These are phyloP conservation scores for Sporothrix mexicana DNA, from an alignment of 2,329 filamentous ascomycete species.

Conservation along the genomic window DNA sequence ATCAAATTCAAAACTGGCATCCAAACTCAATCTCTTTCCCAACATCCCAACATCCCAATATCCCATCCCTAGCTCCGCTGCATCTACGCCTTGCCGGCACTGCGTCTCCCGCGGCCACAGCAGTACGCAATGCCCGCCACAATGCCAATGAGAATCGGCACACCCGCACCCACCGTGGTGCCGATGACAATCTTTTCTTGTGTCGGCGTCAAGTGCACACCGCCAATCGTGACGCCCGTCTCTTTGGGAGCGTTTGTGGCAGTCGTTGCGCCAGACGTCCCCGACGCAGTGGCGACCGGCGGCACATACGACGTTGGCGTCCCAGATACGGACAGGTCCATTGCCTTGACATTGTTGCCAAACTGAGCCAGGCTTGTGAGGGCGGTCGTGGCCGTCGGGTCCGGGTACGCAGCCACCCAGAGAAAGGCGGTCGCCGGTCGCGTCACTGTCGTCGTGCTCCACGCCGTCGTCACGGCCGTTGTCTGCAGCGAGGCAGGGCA, in stretches of 20 bases:
- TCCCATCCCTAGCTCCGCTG: too few relatives aligned
- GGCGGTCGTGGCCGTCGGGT: constrained; percentile 44
- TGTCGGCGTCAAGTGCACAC: constrained; percentile 2
- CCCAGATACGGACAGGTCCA: constrained; percentile 50
- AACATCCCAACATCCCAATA: too few relatives aligned
- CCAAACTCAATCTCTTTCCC: too few relatives aligned
- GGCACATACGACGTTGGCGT: constrained; percentile 50
- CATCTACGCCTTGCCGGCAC: too few relatives aligned
- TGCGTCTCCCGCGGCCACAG: too few relatives aligned
- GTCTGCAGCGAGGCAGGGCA: constrained; percentile 59
- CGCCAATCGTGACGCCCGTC: constrained; percentile 27
- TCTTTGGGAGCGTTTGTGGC: not conserved
- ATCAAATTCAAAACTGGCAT: too few relatives aligned
- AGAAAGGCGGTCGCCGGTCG: constrained; percentile 40
- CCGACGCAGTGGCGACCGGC: not conserved
- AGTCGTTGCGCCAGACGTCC: not conserved
- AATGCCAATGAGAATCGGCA: constrained; percentile 24
- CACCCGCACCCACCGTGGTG: constrained; percentile 29
- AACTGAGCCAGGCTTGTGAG: constrained; percentile 48
- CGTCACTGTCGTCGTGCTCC: constrained; percentile 48
- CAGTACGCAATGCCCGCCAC: not conserved
- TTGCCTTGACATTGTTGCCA: constrained; percentile 46
- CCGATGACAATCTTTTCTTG: constrained; percentile 33
- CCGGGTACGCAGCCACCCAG: constrained; percentile 51
- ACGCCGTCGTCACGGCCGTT: constrained; percentile 46